Evolutionary conservation across 805 yeast species (phyloP), one percentile per base, ranked within the genome.

Genomic region (Wickerhamomyces subpelliculosus): DNA sequence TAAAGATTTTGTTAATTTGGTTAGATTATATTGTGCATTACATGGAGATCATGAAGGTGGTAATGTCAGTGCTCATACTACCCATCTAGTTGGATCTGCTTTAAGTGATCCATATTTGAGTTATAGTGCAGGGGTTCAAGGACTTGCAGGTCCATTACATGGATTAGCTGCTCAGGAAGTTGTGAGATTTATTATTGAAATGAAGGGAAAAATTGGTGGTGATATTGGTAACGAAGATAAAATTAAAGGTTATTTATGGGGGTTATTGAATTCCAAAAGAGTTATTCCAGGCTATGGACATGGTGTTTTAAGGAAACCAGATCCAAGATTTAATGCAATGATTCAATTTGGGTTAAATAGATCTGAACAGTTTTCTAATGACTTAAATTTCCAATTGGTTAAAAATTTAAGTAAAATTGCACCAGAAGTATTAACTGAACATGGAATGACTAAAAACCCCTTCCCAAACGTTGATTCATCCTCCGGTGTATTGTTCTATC

Each of bases 271-370:
- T 61, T 67, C 79, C 34, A 85, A 85, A 44, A 73, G 88, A 54
- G 93, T 84, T 43, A 79, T 84, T 46, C 94, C 94, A 45, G 94
- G 94, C 44, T 84, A 84, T 67, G 94, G 94, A 34, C 94, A 84
- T 61, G 93, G 93, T 39, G 93, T 84, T 37, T 70, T 84, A 61
- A 73, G 94, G 65, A 78, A 75, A 70, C 78, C 90, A 36, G 93
- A 84, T 62, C 93, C 93, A 43, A 72, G 93, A 53, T 84, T 78
- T 66, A 69, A 73, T 40, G 90, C 89, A 41, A 80, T 79, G 69
- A 68, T 81, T 55, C 74, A 74, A 53, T 82, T 81, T 60, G 88
- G 81, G 37, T 65, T 70, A 52, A 55, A 60, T 34, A 65, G 73
- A 37, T 62, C 68, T 8, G 57, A 70, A 52, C 71, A 76, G 60